phyloP scores from a whole-genome alignment of 2,329 filamentous ascomycete genomes.

The Botrytis paeoniae region DNA sequence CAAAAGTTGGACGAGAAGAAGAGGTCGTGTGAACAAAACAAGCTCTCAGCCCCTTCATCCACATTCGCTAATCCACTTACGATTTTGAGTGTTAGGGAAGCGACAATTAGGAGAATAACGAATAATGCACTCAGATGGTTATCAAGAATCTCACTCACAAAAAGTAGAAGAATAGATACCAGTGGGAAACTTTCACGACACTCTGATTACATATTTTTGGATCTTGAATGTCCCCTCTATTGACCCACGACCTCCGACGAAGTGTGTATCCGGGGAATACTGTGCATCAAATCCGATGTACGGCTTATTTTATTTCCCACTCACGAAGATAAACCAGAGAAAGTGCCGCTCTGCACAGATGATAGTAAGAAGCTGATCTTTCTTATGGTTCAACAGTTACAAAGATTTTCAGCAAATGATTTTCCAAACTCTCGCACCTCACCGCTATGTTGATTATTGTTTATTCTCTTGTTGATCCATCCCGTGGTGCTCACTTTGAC shows the following conservation, averaged over 20 bases:
- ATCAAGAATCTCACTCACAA: not conserved
- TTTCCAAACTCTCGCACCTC: not conserved
- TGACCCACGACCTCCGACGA: not conserved
- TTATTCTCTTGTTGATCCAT: not conserved
- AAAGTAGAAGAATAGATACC: not conserved
- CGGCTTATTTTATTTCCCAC: not conserved
- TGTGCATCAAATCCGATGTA: not conserved
- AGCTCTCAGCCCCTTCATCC: conserved; percentile 6
- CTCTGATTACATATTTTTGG: not conserved
- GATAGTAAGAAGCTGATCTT: not conserved
- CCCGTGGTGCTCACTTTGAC: not conserved
- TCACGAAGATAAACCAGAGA: not conserved
- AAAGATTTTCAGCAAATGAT: not conserved
- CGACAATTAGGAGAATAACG: not conserved
- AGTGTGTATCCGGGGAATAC: conserved; percentile 1
- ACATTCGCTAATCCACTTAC: conserved; percentile 8
- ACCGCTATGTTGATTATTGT: conserved; percentile 9
- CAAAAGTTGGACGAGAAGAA: not conserved
- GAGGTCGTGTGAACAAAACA: conserved; percentile 11
- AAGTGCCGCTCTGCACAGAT: not conserved
- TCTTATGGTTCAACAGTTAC: not conserved
- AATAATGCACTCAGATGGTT: not conserved
- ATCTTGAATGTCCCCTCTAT: not conserved
- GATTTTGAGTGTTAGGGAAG: not conserved
- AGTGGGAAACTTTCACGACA: not conserved